Base-by-base conservation (phyloP, 78 protist genomes). In the Dictyostelium citrinum region DNA sequence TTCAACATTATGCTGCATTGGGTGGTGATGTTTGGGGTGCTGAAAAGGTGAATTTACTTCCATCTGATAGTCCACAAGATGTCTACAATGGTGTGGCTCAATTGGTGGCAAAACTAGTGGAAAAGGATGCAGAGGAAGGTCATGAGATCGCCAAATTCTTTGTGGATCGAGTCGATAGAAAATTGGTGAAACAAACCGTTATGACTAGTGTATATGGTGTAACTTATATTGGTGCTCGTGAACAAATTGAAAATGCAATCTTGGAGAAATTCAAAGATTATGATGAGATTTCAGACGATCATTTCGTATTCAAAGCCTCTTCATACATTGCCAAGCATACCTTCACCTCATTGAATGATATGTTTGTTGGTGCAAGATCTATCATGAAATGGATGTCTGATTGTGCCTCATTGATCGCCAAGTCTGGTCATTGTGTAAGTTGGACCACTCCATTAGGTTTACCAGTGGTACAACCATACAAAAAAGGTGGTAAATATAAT, bases 1-100 rank as follows among this genome's bases (percentile, higher is more conserved):
- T 98, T 79, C 99, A 98, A 96, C 99, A 98, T 90, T 98, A 98
- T 90, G 98, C 99, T 12, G 99, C 99, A 35, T 83, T 98, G 37
- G 98, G 98, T 10, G 97, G 98, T 37, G 99, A 98, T 60, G 79
- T 33, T 39, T 2, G 14, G 5, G 99, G 99, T 60, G 99, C 96
- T 2, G 3, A 6, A 60, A 94, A 84, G 55, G 99, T 98, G 49
- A 97, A 98, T 82, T 84, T 98, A 11, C 2, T 91, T 1, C 97
- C 97, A 1, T n/a, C 78, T 0, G 91, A 74, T 7, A 5, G 27
- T n/a, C 99, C 99, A 0, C 77, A 72, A 67, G 99, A 98, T 75
- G 98, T 96, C 11, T 98, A 98, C 95, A 61, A 79, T 29, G 97
- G 78, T 16, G 98, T 97, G 4, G 67, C 86, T 29, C 33, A 24